Base-by-base conservation (phyloP, 306 rosid genomes). In the Mimosa bimucronata region DNA sequence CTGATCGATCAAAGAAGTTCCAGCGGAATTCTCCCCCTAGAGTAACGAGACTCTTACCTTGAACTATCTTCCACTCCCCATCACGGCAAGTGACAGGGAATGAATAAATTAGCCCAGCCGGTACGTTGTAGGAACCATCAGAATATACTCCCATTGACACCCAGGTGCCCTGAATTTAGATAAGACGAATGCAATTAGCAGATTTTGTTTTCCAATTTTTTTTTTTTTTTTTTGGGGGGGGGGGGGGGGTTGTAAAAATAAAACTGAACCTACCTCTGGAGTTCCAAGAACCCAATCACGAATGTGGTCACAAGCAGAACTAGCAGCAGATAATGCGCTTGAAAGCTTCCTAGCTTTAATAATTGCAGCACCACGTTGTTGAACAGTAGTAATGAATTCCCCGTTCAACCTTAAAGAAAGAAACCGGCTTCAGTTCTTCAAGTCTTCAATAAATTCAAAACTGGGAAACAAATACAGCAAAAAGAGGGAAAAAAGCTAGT, bases 341-440 rank as follows among this genome's bases (percentile, higher is more conserved):
- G 98, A 96, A 38, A 93, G 83, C 88, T 93, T 96, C n/a, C 99
- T 86, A 70, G 99, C 99, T 83, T 96, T 96, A 66, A 96, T 93
- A 58, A 96, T 93, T 75, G 98, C 99, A 88, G 99, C 99, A 82
- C 99, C 99, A 50, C 98, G 98, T 80, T 96, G 99, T 91, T 96
- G 99, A 81, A 96, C 99, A 31, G 94, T 96, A 13, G 88, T 26
- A 16, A 96, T 96, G 90, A 93, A 96, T 53, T 89, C 99, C 64
- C 94, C 94, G 46, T 90, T 91, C 94, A 96, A 84, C 99, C 97
- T 96, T 50, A 5, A 69, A 14, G 9, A 80, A 4, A 52, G 34
- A 55, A 83, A 66, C 4, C 29, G 15, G 6, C 55, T 29, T 45
- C 25, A 82, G 70, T 31, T 9, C 34, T 50, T 73, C 66, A 38